Conservation (phyloP, 2,329 filamentous ascomycete species). For the Aspergillus melleus region DNA sequence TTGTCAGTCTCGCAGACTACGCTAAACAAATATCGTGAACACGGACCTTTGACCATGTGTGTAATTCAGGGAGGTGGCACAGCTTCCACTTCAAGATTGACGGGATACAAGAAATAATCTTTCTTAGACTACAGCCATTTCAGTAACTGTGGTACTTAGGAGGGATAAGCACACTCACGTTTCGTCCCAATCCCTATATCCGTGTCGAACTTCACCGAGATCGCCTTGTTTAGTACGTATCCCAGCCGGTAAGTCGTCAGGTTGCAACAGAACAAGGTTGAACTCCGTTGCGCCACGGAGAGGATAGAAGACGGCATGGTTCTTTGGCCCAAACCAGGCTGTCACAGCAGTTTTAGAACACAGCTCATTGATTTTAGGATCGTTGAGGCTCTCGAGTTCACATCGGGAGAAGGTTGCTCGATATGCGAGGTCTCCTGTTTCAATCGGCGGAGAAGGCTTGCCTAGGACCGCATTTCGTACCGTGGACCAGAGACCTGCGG, state of each 20-base stretch:
- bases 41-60: conserved; percentile 40
- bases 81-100: conserved; percentile 67
- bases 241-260: conserved; percentile 46
- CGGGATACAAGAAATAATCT: conserved; percentile 51
- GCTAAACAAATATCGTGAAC: background rate
- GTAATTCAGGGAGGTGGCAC: conserved; percentile 45
- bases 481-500: conserved; percentile 18
- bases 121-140: conserved; percentile 14
- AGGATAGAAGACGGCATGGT: conserved; percentile 63
- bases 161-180: conserved; percentile 8
- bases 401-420: conserved; percentile 54
- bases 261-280: conserved; percentile 64
- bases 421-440: conserved; percentile 65
- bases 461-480: conserved; percentile 31
- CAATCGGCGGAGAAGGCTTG: conserved; percentile 45
- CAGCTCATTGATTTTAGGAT: conserved; percentile 34
- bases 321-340: conserved; percentile 63
- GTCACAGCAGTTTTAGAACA: conserved; percentile 52
- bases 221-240: conserved; percentile 47
- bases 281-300: conserved; percentile 58
- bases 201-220: conserved; percentile 58
- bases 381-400: conserved; percentile 51
- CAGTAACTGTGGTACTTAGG: background rate
- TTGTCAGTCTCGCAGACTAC: background rate
- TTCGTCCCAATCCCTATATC: conserved; percentile 64